Percentiles rank a stretch among this genome's conserved stretches.
These are phyloP conservation scores for Quercus berberidifolia DNA, from an alignment of 306 rosid genomes.

Conservation along the genomic window DNA sequence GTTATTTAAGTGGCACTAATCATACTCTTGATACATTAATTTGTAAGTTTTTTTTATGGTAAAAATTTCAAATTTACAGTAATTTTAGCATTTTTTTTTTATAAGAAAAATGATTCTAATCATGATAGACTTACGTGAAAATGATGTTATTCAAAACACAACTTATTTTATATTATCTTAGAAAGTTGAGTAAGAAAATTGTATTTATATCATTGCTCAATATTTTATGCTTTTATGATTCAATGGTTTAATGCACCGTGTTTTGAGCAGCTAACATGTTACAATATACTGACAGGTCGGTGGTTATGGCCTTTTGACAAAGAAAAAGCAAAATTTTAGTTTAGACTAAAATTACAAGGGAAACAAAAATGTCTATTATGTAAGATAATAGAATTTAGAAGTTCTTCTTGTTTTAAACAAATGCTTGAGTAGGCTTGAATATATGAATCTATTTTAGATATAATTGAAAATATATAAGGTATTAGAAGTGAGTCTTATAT, in stretches of 20 bases:
- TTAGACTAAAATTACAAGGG: not conserved
- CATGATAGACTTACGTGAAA: accelerated
- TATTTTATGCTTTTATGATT: not conserved
- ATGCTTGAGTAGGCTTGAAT: conserved; percentile 24
- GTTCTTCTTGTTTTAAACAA: not conserved
- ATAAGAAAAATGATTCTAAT: too few species aligned
- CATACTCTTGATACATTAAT: too few species aligned
- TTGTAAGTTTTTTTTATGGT: too few species aligned
- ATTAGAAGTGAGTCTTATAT: not conserved
- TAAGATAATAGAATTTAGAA: too few species aligned
- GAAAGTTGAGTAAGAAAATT: too few species aligned
- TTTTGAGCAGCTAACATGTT: not conserved
- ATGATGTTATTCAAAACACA: too few species aligned
- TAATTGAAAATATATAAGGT: conserved; percentile 11
- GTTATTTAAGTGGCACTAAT: too few species aligned
- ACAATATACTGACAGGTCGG: not conserved
- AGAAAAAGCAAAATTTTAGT: not conserved
- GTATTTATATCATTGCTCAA: too few species aligned
- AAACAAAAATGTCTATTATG: conserved; percentile 8
- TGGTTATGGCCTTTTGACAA: not conserved
- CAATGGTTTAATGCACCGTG: not conserved
- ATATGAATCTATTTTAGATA: conserved; percentile 26
- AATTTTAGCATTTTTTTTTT: too few species aligned
- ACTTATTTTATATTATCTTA: too few species aligned
- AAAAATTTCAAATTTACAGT: too few species aligned